Evolutionary conservation across 192 early-diverging fungal genomes (phyloP), one percentile per base, ranked within the genome.

Genomic region (Geranomyces michiganensis): DNA sequence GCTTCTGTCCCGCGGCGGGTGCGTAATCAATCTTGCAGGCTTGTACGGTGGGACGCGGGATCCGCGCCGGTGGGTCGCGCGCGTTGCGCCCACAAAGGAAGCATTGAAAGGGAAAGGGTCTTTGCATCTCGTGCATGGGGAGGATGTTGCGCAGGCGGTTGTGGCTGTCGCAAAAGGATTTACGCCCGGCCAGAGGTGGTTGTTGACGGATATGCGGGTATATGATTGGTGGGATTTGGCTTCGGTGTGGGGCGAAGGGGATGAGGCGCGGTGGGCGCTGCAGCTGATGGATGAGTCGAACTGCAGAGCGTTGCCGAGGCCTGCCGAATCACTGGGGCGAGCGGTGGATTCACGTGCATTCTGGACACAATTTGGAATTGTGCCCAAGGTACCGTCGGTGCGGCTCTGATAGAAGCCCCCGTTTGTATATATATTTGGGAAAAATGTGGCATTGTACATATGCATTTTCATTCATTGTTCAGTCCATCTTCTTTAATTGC

Each of bases 211-310:
- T 62, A 68, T 75, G 26, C 55, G 72, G 12, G 79, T 84, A 33
- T 85, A 85, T 73, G 86, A 89, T 65, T 90, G 87, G 87, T 85
- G 79, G 81, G 75, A 85, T 56, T 68, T 85, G 49, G 76, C 70
- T 1, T 14, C 61, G 9, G 72, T 55, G 55, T 72, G 67, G 67
- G 72, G 71, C 1, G 48, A 14, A 3, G 44, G 21, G 13, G 68
- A 48, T 13, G 9, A 59, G 26, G 53, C 63, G n/a, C 13, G 61
- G 32, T 85, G 83, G 83, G 80, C 79, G 1, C 14, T 67, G 65
- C 74, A 82, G 60, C 45, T 78, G 43, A 72, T 81, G 71, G 30
- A 17, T 1, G 62, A 59, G 12, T 8, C 27, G 7, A 60, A 60
- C 6, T 71, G 76, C 8, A 59, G 73, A 55, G 83, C 45, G 13